These are phyloP conservation scores for Xanthoparmelia taractica DNA, from an alignment of 495 filamentous ascomycete genomes.

Conservation along the genomic window DNA sequence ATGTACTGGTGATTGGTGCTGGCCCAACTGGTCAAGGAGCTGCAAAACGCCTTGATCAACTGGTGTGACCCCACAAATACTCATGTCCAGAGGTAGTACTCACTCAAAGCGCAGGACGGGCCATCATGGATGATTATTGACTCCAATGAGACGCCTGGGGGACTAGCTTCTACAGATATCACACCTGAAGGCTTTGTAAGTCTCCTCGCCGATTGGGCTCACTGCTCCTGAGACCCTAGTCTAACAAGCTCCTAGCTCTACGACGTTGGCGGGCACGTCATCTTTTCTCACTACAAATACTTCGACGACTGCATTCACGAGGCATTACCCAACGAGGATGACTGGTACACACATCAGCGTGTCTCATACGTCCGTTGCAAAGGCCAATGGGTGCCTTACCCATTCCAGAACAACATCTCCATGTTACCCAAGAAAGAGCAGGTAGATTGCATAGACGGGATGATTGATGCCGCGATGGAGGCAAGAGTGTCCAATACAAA, in stretches of 20 bases:
- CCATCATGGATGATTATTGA: constrained; percentile 97
- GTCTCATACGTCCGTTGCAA: constrained; percentile 99
- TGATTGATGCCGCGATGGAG: constrained; percentile 92
- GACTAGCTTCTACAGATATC: constrained; percentile 92
- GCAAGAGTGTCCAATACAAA: constrained; percentile 78
- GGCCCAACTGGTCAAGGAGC: constrained; percentile 95
- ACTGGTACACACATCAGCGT: constrained; percentile 97
- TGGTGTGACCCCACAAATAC: constrained; percentile 52
- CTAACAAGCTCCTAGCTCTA: constrained; percentile 59
- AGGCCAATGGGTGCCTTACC: constrained; percentile 92
- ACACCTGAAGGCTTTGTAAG: constrained; percentile 96
- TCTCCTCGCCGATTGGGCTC: constrained; percentile 26
- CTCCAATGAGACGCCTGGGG: constrained; percentile 85
- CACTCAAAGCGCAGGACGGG: constrained; percentile 50
- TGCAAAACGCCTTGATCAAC: constrained; percentile 93
- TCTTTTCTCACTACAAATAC: constrained; percentile 99
- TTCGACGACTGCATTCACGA: constrained; percentile 98
- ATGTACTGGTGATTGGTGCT: constrained; percentile 97
- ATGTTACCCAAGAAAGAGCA: constrained; percentile 97
- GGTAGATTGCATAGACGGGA: constrained; percentile 87
- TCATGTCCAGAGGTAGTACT: constrained; percentile 14
- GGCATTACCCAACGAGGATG: constrained; percentile 82
- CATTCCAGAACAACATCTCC: constrained; percentile 99
- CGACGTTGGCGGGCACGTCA: constrained; percentile 98
- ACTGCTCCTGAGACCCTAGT: neutral